These are phyloP conservation scores for Talaromyces thailandensis DNA, from an alignment of 495 filamentous ascomycete genomes.

Conservation along the genomic window DNA sequence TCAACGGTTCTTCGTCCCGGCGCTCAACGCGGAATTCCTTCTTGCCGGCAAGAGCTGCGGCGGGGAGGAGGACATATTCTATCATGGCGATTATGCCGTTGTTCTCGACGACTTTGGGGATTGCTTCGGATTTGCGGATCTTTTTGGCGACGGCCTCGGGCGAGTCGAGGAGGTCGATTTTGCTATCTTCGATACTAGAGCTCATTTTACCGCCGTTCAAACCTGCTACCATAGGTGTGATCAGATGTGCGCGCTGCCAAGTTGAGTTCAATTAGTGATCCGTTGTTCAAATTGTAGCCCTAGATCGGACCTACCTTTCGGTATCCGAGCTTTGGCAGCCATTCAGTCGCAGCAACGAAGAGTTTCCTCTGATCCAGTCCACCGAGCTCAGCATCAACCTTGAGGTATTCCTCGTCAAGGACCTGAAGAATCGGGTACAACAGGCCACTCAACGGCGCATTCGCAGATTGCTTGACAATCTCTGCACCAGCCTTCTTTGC, in stretches of 20 bases:
- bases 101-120: conserved; percentile 65
- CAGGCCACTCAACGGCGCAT: conserved; percentile 65
- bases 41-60: conserved; percentile 30
- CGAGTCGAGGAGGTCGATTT: conserved; percentile 85
- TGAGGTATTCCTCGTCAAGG: conserved; percentile 83
- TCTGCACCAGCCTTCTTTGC: conserved; percentile 84
- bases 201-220: conserved; percentile 78
- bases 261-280: conserved; percentile 5
- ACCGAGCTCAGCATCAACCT: conserved; percentile 69
- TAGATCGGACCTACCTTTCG: conserved; percentile 30
- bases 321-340: conserved; percentile 33
- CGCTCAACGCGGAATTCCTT: conserved; percentile 32
- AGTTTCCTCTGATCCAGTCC: conserved; percentile 84
- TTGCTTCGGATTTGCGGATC: conserved; percentile 70
- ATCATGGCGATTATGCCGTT: conserved; percentile 81
- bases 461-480: conserved; percentile 81
- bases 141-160: conserved; percentile 66
- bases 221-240: conserved; percentile 88
- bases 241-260: conserved; percentile 62
- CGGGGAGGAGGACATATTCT: conserved; percentile 76
- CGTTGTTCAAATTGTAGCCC: background rate
- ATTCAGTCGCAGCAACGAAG: conserved; percentile 65
- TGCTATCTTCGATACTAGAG: conserved; percentile 41
- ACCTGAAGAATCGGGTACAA: conserved; percentile 80
- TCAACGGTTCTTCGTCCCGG: conserved; percentile 57